Conservation (phyloP, 257 asterid species). For the Plantago ovata region DNA sequence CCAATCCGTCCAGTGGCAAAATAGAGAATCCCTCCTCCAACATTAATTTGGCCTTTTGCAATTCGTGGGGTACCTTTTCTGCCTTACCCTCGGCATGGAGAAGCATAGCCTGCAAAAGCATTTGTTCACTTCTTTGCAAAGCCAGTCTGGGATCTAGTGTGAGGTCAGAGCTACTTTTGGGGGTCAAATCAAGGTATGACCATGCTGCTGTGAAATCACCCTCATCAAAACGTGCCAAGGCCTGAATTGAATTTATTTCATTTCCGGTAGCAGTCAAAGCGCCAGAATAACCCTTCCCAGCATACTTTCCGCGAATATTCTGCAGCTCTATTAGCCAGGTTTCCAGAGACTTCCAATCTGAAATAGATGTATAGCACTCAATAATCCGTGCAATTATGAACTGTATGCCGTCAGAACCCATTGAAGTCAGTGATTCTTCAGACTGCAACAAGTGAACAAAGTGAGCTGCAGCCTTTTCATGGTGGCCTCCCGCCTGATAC, state of each 20-base stretch:
- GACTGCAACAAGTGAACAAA: slow-evolving; percentile 74
- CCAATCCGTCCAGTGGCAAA: slow-evolving; percentile 83
- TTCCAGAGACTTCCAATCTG: slow-evolving; percentile 97
- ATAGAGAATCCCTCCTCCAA: slow-evolving; percentile 75
- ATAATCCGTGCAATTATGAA: slow-evolving; percentile 80
- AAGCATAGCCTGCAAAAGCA: slow-evolving; percentile 99
- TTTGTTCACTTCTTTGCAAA: slow-evolving; percentile 95
- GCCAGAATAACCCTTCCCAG: slow-evolving; percentile 87
- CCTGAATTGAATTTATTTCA: slow-evolving; percentile 85
- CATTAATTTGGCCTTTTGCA: slow-evolving; percentile 81
- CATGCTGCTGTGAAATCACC: slow-evolving; percentile 87
- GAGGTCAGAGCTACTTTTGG: slow-evolving; percentile 84
- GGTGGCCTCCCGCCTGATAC: slow-evolving; percentile 85
- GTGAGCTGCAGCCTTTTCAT: slow-evolving; percentile 96
- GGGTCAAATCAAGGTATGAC: slow-evolving; percentile 96
- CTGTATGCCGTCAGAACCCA: slow-evolving; percentile 91
- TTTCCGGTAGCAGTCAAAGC: slow-evolving; percentile 96
- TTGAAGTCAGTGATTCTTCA: slow-evolving; percentile 77
- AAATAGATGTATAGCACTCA: slow-evolving; percentile 76
- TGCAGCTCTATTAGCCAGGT: slow-evolving; percentile 95
- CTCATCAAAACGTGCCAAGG: slow-evolving; percentile 91
- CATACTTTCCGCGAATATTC: slow-evolving; percentile 74
- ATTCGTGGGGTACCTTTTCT: slow-evolving; percentile 70
- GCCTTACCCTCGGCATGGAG: slow-evolving; percentile 65
- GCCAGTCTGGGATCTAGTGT: slow-evolving; percentile 94